Base-by-base conservation (phyloP, 768 basidiomycete species). In the Jaapia argillacea region DNA sequence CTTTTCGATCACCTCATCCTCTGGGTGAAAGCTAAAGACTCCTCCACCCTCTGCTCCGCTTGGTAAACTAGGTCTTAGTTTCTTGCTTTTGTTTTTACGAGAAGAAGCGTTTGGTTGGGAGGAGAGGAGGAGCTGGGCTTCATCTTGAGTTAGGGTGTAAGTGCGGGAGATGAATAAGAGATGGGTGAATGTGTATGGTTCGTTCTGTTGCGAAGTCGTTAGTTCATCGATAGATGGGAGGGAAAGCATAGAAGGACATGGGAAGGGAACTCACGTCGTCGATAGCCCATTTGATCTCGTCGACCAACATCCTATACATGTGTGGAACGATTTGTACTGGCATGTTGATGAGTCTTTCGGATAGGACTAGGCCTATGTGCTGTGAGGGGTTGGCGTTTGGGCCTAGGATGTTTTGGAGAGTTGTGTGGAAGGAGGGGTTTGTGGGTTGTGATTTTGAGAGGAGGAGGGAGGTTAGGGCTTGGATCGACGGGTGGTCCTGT, bases 301-400 rank as follows among this genome's bases (percentile, higher is more conserved):
- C 79, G 0, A 69, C 64, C 20, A 98, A 70, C 85, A 97, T 91
- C 36, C 71, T 71, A 60, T 93, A 97, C 81, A 96, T 84, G 1
- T 90, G 92, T 4, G 91, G 85, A 6, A 93, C 72, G 26, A 92
- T 78, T 52, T 97, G 89, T 12, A 91, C 83, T 0, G 94, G 94
- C 81, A 99, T 93, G 59, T 98, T 99, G 51, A 96, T 72, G 41
- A 98, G 68, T 0, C 94, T 72, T 59, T 96, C 90, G 49, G 82
- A 85, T 50, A 99, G 68, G 6, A 97, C 71, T 14, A 96, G 70
- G 2, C 89, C 94, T 37, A 94, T 76, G 48, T 85, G 77, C 13
- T 68, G 66, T 65, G 60, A 26, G 51, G 68, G 60, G 14, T 50
- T 40, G 4, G 50, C 54, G 3, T 53, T 44, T 10, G 59, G 51